phyloP scores from a whole-genome alignment of 805 yeast species.

The Metschnikowia colocasiae region DNA sequence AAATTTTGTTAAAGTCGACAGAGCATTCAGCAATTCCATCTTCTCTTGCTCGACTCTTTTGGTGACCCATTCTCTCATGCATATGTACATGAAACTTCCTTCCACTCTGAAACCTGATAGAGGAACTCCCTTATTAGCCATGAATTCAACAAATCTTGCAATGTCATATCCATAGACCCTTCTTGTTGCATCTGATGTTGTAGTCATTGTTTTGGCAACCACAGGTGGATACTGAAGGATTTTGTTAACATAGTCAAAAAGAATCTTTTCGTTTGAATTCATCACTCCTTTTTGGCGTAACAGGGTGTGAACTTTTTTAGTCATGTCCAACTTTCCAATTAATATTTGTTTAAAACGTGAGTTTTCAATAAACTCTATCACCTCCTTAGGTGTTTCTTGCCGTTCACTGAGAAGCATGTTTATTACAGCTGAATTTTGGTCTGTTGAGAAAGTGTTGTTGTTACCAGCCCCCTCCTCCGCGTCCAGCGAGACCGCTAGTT shows the following conservation, averaged over 20 bases:
- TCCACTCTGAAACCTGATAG: background rate
- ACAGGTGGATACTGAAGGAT: conserved; percentile 1
- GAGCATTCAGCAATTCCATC: background rate
- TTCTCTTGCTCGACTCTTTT: background rate
- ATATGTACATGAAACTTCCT: background rate
- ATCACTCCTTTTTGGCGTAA: background rate
- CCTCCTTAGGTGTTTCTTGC: background rate
- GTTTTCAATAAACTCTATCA: background rate
- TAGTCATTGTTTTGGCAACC: background rate
- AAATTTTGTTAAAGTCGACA: background rate
- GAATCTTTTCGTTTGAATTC: background rate
- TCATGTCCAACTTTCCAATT: background rate
- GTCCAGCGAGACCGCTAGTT: too few species aligned
- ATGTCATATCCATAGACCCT: conserved; percentile 6
- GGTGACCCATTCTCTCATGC: background rate
- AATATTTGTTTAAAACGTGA: background rate
- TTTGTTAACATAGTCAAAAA: background rate
- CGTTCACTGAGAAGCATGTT: background rate
- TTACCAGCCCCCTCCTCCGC: too few species aligned
- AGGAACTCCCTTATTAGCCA: background rate
- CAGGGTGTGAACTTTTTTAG: background rate
- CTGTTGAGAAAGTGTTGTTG: too few species aligned
- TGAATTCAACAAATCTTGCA: background rate
- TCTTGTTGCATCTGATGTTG: background rate
- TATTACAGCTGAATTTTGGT: background rate